Evolutionary conservation across 2,329 filamentous ascomycete species (phyloP), one percentile per base, ranked within the genome.

Genomic region (Alternaria conjuncta): DNA sequence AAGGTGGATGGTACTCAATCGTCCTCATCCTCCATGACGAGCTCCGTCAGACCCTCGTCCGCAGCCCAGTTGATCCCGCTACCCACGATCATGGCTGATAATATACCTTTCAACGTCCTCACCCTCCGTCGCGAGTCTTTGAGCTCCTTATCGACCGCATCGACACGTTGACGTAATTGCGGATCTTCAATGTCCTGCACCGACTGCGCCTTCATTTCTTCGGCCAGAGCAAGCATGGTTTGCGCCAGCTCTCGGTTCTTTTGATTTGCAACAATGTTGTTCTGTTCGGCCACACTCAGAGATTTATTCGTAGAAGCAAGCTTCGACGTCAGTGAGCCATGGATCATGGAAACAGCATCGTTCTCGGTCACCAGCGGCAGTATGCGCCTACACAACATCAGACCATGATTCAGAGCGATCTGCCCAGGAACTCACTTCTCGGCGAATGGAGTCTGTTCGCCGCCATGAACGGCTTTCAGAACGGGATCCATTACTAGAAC

Each of bases 21-120:
- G 25, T 86, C 81, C 51, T 82, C 82, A 55, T 90, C 88, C 11
- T 92, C 93, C 65, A 96, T 83, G 25, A 97, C 92, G 64, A 95
- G 84, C 55, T 88, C 87, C 61, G 87, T 84, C 65, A 97, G 81
- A 63, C 84, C 84, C 55, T 89, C 85, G 78, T 96, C 89, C 44
- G 86, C 83, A 12, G 88, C 89, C 93, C 93, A 97, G 74, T 96
- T 89, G 57, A 96, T 84, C 50, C 93, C 93, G 78, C 93, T 96
- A 4, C 92, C 92, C 6, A 89, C 92, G 50, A 97, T 87, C 59
- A 94, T 86, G 18, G 91, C 92, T 73, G 91, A 92, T n/a, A 91
- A 86, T 45, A 93, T 88, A 23, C 88, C 91, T 81, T 95, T 96
- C 78, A 95, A 87, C 20, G 90, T 88, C 72, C 88, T 88, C 89